Base-by-base conservation (phyloP, 108 stramenopile genomes). In the Pseudonitzschia multistriata region DNA sequence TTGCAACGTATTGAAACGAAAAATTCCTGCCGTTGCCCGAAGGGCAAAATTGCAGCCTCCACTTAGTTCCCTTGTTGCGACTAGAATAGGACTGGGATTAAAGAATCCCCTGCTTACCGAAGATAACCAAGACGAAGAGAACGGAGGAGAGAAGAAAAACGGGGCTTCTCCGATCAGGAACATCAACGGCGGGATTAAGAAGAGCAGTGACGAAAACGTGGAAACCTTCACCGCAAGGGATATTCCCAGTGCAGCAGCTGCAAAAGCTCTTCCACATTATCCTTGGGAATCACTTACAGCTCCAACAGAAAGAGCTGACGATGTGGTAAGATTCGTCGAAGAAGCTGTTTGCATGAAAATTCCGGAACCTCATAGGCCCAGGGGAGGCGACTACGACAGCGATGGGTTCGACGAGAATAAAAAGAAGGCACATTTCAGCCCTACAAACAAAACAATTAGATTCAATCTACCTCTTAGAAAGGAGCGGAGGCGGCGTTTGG, bases 21-120 rank as follows among this genome's bases (percentile, higher is more conserved):
- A 70, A 13, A 45, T 94, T 22, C 89, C 92, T 13, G 77, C 82
- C 31, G 80, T 89, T 11, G 85, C 85, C 37, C 62, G 80, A 73
- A 83, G 92, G 0, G 88, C 88, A 10, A 83, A 74, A 55, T 62
- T 94, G 31, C 92, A 94, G 59, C 92, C 92, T 27, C 87, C 85
- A 25, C 61, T 85, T 29, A 81, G 87, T 37, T 91, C 92, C 36
- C 72, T 89, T 15, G 65, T 84, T 17, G 90, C 87, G 33, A 91
- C 89, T 25, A 74, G 92, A 11, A 76, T 94, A 57, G 89, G 92
- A n/a, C 64, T 91, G 19, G 89, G 88, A 11, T 69, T 93, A 40
- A 76, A 73, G 48, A 57, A 72, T 4, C 78, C 66, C n/a, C 45
- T 10, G n/a, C 42, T 45, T 8, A 19, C 49, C 11, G 66, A 66